Base-by-base conservation (phyloP, 352 stramenopile genomes). In the Pythium plurisporium region DNA sequence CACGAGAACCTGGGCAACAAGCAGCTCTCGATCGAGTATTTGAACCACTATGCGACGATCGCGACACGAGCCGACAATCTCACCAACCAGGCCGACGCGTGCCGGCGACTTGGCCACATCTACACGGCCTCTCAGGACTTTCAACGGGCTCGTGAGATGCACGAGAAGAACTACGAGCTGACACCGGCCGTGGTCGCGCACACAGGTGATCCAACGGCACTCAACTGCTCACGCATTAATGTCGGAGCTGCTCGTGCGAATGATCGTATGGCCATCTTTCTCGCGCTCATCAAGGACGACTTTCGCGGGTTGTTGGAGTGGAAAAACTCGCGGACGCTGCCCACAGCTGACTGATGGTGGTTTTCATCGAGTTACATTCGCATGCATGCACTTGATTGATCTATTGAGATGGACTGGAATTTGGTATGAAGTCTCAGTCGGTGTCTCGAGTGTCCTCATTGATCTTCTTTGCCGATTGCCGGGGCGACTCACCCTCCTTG, bases 131-230 rank as follows among this genome's bases (percentile, higher is more conserved):
- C 80, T 6, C 79, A 86, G 33, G 85, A 96, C 46, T 93, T 92
- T 54, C 64, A 72, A 9, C 76, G 74, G 10, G 91, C 89, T 2
- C 69, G 94, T 1, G 80, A 95, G 55, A 96, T 93, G 73, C 92
- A 93, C 62, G 85, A 95, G 55, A 89, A 93, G 34, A 95, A 92
- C 66, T 92, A 97, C 55, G 84, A 96, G 59, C 67, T 95, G 19
- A 72, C 89, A 9, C 78, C 79, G 23, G 74, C 67, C 11, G 64
- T 86, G 34, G 69, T 68, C 9, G 55, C 73, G 11, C 70, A 66
- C 31, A 70, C 73, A 0, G 62, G 59, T 10, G 77, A 91, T 30
- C 42, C 63, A 8, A 68, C 71, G 10, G 56, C 69, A 4, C 67
- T 87, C 17, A 91, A 94, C 59, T 77, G 72, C 11, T 71, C 82